These are phyloP conservation scores for Amanita thiersii DNA, from an alignment of 768 basidiomycete species.

Conservation along the genomic window DNA sequence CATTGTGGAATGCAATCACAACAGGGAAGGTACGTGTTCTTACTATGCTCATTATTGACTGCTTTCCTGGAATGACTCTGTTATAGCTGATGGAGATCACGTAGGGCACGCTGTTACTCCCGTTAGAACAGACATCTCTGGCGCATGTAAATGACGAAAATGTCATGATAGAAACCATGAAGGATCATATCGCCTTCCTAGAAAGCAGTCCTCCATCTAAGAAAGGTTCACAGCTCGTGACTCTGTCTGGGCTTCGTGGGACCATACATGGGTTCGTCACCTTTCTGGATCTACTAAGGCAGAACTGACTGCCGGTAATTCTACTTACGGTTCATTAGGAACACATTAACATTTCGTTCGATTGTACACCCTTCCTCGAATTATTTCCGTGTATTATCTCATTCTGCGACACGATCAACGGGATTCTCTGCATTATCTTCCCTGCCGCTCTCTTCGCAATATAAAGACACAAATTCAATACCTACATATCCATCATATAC, in stretches of 20 bases:
- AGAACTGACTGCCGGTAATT: slow-evolving; percentile 7
- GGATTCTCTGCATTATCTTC: slow-evolving; percentile 40
- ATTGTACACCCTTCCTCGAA: slow-evolving; percentile 33
- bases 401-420: slow-evolving; percentile 23
- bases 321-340: slow-evolving; percentile 22
- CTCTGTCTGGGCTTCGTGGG: slow-evolving; percentile 80
- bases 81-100: slow-evolving; percentile 4
- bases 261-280: slow-evolving; percentile 47
- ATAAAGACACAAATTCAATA: slow-evolving; percentile 18
- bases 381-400: slow-evolving; percentile 28
- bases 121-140: slow-evolving; percentile 47
- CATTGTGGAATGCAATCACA: slow-evolving; percentile 57
- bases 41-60: not conserved
- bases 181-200: slow-evolving; percentile 74
- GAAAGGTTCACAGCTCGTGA: slow-evolving; percentile 49
- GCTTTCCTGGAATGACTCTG: no score
- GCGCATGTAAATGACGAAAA: slow-evolving; percentile 25
- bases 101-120: slow-evolving; percentile 78
- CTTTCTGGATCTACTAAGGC: not conserved
- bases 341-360: slow-evolving; percentile 35
- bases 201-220: slow-evolving; percentile 28
- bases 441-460: slow-evolving; percentile 31
- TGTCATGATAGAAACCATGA: slow-evolving; percentile 68
- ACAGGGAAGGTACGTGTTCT: slow-evolving; percentile 51
- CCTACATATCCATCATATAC: slow-evolving; percentile 32